These are phyloP conservation scores for Ascodesmis nigricans DNA, from an alignment of 495 filamentous ascomycete species.

Conservation along the genomic window DNA sequence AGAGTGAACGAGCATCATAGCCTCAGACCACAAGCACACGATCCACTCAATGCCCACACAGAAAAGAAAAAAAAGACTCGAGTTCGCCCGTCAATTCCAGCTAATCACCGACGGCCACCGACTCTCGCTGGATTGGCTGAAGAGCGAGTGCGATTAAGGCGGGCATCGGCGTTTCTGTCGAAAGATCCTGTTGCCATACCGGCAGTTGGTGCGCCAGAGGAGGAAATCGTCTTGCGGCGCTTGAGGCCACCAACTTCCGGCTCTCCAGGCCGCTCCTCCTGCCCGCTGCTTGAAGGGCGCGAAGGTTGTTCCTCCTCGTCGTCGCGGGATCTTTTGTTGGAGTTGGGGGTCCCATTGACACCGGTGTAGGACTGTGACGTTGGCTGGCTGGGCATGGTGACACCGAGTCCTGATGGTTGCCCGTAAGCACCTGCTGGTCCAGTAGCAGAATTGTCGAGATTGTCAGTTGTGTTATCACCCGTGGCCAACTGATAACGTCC, in stretches of 20 bases:
- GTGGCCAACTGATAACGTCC: conserved; percentile 79
- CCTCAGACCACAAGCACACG: no score
- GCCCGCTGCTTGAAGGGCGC: conserved; percentile 40
- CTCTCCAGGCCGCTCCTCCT: conserved; percentile 20
- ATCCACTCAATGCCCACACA: no score
- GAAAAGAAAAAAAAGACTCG: no score
- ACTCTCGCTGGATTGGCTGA: conserved; percentile 8
- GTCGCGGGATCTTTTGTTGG: conserved; percentile 62
- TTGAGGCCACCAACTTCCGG: conserved; percentile 47
- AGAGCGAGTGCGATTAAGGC: conserved; percentile 20
- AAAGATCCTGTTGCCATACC: conserved; percentile 15
- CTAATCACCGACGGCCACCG: no score
- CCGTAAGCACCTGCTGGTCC: conserved; percentile 40
- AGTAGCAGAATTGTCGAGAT: conserved; percentile 14
- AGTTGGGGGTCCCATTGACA: conserved; percentile 21
- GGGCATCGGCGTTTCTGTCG: conserved; percentile 15
- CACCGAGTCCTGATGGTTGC: conserved; percentile 34
- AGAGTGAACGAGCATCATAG: no score
- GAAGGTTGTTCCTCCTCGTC: conserved; percentile 51
- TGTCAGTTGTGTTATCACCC: conserved; percentile 32
- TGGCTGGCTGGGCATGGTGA: conserved; percentile 34
- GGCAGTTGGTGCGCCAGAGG: conserved; percentile 27
- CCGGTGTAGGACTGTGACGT: conserved; percentile 28
- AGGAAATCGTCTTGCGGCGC: conserved; percentile 59
- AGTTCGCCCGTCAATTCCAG: no score